These are phyloP conservation scores for Eucalyptus fibrosa DNA, from an alignment of 345 rosid species.

Conservation along the genomic window DNA sequence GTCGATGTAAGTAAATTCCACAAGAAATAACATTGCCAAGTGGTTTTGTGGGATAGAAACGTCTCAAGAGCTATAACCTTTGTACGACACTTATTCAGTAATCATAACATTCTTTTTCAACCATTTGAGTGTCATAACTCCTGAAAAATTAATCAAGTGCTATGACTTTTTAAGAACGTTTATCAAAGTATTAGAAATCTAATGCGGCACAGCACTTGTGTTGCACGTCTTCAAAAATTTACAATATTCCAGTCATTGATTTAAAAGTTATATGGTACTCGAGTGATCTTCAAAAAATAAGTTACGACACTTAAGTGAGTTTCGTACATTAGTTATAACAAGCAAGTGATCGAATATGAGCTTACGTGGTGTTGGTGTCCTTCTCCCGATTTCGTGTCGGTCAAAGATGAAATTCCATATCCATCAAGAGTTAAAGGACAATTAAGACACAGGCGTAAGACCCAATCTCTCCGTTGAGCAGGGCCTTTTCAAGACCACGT, in stretches of 20 bases:
- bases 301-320: not conserved
- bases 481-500: not conserved
- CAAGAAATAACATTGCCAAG: not conserved
- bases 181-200: no score
- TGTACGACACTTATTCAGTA: fast-evolving
- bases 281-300: not conserved
- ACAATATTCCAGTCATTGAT: no score
- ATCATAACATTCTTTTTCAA: no score
- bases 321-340: no score
- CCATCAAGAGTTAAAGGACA: not conserved
- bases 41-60: not conserved
- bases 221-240: not conserved
- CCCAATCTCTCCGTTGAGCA: not conserved
- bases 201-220: not conserved
- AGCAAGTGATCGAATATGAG: no score
- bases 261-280: not conserved
- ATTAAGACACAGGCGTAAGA: not conserved
- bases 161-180: not conserved
- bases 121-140: not conserved
- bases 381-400: no score
- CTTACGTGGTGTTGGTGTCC: no score
- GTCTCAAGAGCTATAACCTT: no score
- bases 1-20: not conserved
- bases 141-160: not conserved
- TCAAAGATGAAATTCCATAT: no score